Conservation (phyloP, 768 basidiomycete genomes). For the Lyophyllum atratum region DNA sequence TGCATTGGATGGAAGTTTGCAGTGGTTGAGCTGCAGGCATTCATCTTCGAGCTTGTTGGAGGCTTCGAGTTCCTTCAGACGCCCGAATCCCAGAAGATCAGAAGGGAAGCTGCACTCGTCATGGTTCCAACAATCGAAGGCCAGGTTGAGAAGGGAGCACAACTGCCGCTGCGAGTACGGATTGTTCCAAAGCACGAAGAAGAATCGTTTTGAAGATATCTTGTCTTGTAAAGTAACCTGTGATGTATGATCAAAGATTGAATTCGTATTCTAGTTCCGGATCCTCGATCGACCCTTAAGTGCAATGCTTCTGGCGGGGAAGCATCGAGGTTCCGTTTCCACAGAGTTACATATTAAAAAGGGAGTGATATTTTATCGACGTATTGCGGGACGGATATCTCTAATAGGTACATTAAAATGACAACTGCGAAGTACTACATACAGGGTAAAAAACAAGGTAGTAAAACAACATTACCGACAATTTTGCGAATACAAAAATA, state of each 20-base stretch:
- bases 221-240: background rate
- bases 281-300: background rate
- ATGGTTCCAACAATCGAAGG: constrained; percentile 47
- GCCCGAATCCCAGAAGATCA: constrained; percentile 32
- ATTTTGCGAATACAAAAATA: background rate
- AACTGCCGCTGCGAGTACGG: constrained; percentile 40
- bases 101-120: constrained; percentile 40
- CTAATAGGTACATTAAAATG: constrained; percentile 18
- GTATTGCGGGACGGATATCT: background rate
- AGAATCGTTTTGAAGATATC: background rate
- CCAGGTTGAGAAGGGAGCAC: constrained; percentile 40
- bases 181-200: constrained; percentile 29
- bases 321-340: background rate
- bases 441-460: constrained; percentile 13
- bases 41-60: constrained; percentile 55
- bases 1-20: constrained; percentile 43
- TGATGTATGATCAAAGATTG: background rate
- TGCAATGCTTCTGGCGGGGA: background rate
- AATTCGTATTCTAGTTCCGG: background rate
- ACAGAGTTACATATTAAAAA: background rate
- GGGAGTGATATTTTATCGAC: background rate
- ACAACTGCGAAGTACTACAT: constrained; percentile 17
- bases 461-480: constrained; percentile 2
- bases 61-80: constrained; percentile 54
- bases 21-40: constrained; percentile 55